A percentile compares a stretch with the other conserved stretches of the same genome.
Evolutionary conservation across 2,329 filamentous ascomycete species (phyloP).

Genomic region (Septoria linicola): DNA sequence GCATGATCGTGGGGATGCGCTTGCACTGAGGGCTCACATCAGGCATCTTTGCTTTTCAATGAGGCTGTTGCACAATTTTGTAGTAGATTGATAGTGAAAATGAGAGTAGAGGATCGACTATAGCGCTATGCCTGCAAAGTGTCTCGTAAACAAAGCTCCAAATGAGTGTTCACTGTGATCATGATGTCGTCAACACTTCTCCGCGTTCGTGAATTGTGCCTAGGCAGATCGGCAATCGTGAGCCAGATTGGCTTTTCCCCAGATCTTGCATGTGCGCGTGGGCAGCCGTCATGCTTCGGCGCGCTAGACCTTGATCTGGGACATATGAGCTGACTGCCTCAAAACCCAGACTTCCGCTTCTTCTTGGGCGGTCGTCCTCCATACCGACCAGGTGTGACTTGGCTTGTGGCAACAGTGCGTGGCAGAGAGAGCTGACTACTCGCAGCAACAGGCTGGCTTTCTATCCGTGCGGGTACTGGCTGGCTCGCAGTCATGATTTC

Average conservation of each 20-base stretch:
- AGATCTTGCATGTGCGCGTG: constrained; percentile 11
- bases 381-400: constrained; percentile 35
- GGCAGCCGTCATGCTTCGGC: constrained; percentile 6
- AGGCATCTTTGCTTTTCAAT: neutral
- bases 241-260: constrained; percentile 13
- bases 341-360: constrained; percentile 44
- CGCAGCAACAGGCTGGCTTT: constrained; percentile 19
- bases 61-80: neutral
- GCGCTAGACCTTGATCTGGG: neutral
- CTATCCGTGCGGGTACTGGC: constrained; percentile 15
- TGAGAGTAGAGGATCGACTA: neutral
- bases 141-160: constrained; percentile 10
- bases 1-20: neutral
- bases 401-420: constrained; percentile 32
- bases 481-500: constrained; percentile 36
- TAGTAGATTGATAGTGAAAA: neutral
- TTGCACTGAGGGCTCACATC: neutral
- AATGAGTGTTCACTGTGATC: constrained; percentile 12
- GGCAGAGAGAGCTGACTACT: constrained; percentile 28
- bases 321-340: constrained; percentile 8
- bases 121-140: neutral
- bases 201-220: constrained; percentile 5
- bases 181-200: constrained; percentile 27
- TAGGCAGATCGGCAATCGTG: constrained; percentile 13
- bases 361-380: constrained; percentile 42